phyloP scores from a whole-genome alignment of 2,329 filamentous ascomycete species.

The Diaporthe ilicicola region DNA sequence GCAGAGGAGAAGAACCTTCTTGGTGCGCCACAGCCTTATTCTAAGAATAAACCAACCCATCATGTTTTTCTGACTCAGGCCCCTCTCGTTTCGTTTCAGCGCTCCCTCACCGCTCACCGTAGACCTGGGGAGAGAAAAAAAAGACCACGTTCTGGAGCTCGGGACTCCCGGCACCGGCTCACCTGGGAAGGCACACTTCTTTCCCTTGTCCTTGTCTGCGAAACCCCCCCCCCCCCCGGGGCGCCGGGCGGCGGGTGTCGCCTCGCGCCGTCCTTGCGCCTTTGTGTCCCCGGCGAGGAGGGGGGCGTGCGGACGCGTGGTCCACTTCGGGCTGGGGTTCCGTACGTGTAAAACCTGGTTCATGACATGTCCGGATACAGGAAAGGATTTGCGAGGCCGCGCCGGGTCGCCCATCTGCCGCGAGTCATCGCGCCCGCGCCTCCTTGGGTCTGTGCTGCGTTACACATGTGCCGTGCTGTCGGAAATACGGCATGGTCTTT shows the following conservation, averaged over 20 bases:
- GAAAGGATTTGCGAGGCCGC: neutral
- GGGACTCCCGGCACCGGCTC: slow-evolving; percentile 3
- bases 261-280: neutral
- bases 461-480: neutral
- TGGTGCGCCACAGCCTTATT: neutral
- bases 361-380: neutral
- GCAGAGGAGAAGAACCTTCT: neutral
- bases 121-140: neutral
- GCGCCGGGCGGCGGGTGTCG: neutral
- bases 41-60: slow-evolving; percentile 2
- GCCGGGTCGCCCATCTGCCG: neutral
- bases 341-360: neutral
- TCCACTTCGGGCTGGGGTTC: neutral
- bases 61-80: neutral
- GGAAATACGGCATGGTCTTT: neutral
- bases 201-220: neutral
- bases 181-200: neutral
- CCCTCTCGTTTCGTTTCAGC: neutral
- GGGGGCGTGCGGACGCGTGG: neutral
- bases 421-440: neutral
- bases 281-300: neutral
- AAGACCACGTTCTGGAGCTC: neutral
- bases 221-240: neutral
- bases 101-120: neutral
- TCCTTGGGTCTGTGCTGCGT: slow-evolving; percentile 2